Conservation (phyloP, 495 filamentous ascomycete genomes). For the Penicillium herquei region DNA sequence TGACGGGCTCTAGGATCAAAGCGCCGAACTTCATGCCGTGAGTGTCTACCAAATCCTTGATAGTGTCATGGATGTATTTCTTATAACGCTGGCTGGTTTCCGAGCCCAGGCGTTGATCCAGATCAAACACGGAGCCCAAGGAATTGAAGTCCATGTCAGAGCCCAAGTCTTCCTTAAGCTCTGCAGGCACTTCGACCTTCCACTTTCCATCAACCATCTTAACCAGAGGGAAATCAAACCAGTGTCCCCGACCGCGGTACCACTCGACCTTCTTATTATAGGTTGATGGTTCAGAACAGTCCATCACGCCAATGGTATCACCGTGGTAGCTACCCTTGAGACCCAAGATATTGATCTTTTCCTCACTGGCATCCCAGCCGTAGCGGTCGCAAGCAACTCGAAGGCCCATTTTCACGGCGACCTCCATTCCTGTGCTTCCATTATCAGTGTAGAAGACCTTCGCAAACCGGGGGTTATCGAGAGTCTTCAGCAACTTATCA, state of each 20-base stretch:
- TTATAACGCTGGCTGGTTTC: slow-evolving; percentile 49
- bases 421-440: slow-evolving; percentile 76
- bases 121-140: slow-evolving; percentile 60
- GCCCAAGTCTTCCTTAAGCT: slow-evolving; percentile 47
- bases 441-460: slow-evolving; percentile 79
- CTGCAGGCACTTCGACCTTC: slow-evolving; percentile 55
- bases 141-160: slow-evolving; percentile 42
- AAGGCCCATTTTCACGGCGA: slow-evolving; percentile 77
- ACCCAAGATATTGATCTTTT: slow-evolving; percentile 63
- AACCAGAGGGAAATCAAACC: slow-evolving; percentile 73
- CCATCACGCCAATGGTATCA: slow-evolving; percentile 81
- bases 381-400: slow-evolving; percentile 62
- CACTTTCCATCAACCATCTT: slow-evolving; percentile 61
- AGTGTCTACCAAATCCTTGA: slow-evolving; percentile 47
- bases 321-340: slow-evolving; percentile 77
- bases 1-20: slow-evolving; percentile 70
- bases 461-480: slow-evolving; percentile 58
- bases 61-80: slow-evolving; percentile 51
- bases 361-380: slow-evolving; percentile 54
- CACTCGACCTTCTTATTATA: slow-evolving; percentile 77
- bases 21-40: slow-evolving; percentile 69
- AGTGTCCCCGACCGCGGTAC: slow-evolving; percentile 71
- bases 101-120: slow-evolving; percentile 45
- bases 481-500: slow-evolving; percentile 51
- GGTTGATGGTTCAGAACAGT: slow-evolving; percentile 67